Evolutionary conservation across 2,329 filamentous ascomycete species (phyloP), one percentile per base, ranked within the genome.

Genomic region (Claviceps pazoutovae): DNA sequence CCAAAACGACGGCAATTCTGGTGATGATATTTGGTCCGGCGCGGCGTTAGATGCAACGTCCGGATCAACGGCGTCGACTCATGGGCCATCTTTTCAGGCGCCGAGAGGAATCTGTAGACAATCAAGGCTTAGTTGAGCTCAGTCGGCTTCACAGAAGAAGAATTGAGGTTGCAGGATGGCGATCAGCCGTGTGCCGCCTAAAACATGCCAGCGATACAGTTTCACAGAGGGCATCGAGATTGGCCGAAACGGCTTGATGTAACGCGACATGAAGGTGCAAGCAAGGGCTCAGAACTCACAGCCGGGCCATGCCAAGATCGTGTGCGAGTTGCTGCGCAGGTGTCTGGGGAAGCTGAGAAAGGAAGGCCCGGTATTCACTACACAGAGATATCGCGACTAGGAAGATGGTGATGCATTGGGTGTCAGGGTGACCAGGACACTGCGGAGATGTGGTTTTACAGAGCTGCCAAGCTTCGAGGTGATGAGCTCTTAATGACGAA

Each of bases 61-160:
- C 80, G 74, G 55, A 88, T 75, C 59, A 88, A 74, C 53, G 84
- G 84, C 49, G 82, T 85, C 52, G 71, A 72, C 70, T 88, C 83
- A 64, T 54, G 59, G 51, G 64, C 56, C 67, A 69, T 68, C 50
- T 66, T 65, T 52, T 65, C 61, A 36, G 57, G 46, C 51, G 53
- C 50, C 46, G 53, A 43, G 23, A 42, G 21, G 19, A 46, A 51
- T 53, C 56, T 58, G 55, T 19, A 42, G 49, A 42, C 14, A 17
- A 34, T 17, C 26, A 47, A 42, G n/a, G 4, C 17, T 47, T 37
- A 51, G 43, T 42, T 13, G 42, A 46, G 2, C 7, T n/a, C 48
- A 36, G 42, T 16, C 14, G 9, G 41, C 30, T 45, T 4, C 23
- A 30, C 23, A 9, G 21, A 11, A 45, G 39, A 13, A 19, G 8